Percentiles rank a stretch among this genome's conserved stretches.
phyloP scores from a whole-genome alignment of 2,329 filamentous ascomycete genomes.

The Fusarium sp. region DNA sequence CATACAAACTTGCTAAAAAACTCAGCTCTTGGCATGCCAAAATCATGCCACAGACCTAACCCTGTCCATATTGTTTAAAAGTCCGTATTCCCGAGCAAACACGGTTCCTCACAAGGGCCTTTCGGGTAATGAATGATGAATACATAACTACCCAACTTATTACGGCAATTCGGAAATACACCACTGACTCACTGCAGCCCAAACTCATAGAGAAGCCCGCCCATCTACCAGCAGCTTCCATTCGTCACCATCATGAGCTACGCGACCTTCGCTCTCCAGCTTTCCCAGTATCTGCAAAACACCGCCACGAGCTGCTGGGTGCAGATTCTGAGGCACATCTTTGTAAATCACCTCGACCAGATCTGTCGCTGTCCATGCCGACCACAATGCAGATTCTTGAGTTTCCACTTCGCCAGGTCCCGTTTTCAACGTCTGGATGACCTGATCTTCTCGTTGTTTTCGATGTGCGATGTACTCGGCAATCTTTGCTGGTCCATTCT shows the following conservation, averaged over 20 bases:
- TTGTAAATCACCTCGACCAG: constrained; percentile 89
- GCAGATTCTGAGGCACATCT: constrained; percentile 78
- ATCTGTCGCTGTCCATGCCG: constrained; percentile 76
- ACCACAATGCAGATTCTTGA: constrained; percentile 29
- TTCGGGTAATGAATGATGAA: background rate
- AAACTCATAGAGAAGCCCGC: constrained; percentile 35
- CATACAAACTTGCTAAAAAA: background rate
- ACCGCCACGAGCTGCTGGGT: constrained; percentile 78
- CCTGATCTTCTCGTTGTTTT: constrained; percentile 80
- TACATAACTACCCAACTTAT: background rate
- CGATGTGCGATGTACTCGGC: constrained; percentile 86
- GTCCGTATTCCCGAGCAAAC: background rate
- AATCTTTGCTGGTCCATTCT: constrained; percentile 76
- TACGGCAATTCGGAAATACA: background rate
- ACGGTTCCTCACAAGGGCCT: background rate
- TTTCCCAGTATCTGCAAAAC: constrained; percentile 83
- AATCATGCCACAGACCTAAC: background rate
- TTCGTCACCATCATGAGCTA: constrained; percentile 50
- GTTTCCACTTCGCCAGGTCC: constrained; percentile 47
- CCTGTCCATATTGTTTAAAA: background rate
- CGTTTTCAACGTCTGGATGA: constrained; percentile 67
- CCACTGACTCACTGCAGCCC: background rate
- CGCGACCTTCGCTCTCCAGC: constrained; percentile 77
- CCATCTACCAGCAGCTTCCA: constrained; percentile 42
- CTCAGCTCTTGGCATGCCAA: constrained; percentile 13